Base-by-base conservation (phyloP, 805 yeast genomes). In the Saccharomycopsis capsularis region DNA sequence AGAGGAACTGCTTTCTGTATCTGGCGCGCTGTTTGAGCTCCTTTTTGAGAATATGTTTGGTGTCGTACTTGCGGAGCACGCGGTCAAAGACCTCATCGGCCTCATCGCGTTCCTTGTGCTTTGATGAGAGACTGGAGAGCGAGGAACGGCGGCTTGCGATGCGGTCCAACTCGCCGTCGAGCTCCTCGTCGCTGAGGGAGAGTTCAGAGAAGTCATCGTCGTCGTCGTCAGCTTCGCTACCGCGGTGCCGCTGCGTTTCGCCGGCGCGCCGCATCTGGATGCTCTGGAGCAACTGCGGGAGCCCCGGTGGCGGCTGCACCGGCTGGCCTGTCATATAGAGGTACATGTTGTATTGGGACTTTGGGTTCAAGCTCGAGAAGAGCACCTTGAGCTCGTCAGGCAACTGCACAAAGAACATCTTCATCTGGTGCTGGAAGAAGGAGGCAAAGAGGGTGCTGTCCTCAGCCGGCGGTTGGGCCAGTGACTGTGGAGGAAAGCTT, bases 301-400 rank as follows among this genome's bases (percentile, higher is more conserved):
- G 19, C 13, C 53, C 53, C 11, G 35, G 44, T 3, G 53, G 53
- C 2, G 50, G 46, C 2, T 39, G 19, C 22, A 37, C 44, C 9
- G 47, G 23, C 13, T 25, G 39, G 6, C 50, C 50, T 5, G 42
- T 50, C 18, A 45, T 19, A 27, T 41, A 50, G 23, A 37, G 24
- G 27, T 42, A 50, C 6, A 51, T 21, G n/a, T 51, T 48, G 34
- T 30, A 40, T n/a, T 43, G 43, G n/a, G 48, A 38, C 32, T 42
- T 43, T 3, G 47, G 47, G 24, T 34, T 30, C 15, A 42, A 19
- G 18, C 47, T 42, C 7, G 39, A 16, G 23, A 43, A 51, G 13
- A 51, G 18, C 21, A 35, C 23, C 25, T 47, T 47, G 34, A 43
- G 40, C 16, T 43, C 45, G 15, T 51, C 48, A 13, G 54, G 54